Base-by-base conservation (phyloP, 2,329 filamentous ascomycete species). In the Beauveria scarabaeidicola region DNA sequence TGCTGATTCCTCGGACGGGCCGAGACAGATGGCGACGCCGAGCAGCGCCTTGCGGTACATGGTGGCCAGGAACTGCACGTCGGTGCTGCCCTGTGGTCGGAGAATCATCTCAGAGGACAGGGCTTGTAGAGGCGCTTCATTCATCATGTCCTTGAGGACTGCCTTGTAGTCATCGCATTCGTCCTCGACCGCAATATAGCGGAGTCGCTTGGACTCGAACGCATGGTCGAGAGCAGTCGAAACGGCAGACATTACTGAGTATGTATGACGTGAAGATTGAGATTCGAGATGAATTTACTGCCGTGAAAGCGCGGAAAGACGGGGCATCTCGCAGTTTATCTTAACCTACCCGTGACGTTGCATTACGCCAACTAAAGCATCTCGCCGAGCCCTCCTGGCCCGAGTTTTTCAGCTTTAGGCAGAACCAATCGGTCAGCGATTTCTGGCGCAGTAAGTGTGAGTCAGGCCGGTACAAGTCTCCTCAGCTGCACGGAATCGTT, bases 1-100 rank as follows among this genome's bases (percentile, higher is more conserved):
- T 36, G 36, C 41, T 2, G 13, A 5, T 15, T 41, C 40, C 25
- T 64, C 60, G 15, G 53, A n/a, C 25, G 63, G 60, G 7, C 54
- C 44, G 3, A 67, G 63, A 25, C 62, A 66, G 17, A 66, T 62
- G 29, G 61, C 63, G 23, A 67, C 63, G 51, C 61, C 63, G 11
- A 67, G 63, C n/a, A 63, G 62, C 19, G 64, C 27, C 23, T 64
- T 63, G 46, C 58, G 56, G 50, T 61, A 58, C 41, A 58, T 43
- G 40, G 47, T 54, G 5, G 60, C 50, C 6, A 61, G 59, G 23
- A 57, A 60, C 23, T 62, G 53, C 2, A 65, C 52, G 21, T 65
- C 64, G 21, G 57, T 61, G 10, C 57, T 59, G 27, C 60, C 57
- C 9, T 56, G 52, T 36, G 62, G 65, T 17, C 60, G 52, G 2